Evolutionary conservation across 768 basidiomycete genomes (phyloP), one percentile per base, ranked within the genome.

Genomic region (Lactarius tabidus): DNA sequence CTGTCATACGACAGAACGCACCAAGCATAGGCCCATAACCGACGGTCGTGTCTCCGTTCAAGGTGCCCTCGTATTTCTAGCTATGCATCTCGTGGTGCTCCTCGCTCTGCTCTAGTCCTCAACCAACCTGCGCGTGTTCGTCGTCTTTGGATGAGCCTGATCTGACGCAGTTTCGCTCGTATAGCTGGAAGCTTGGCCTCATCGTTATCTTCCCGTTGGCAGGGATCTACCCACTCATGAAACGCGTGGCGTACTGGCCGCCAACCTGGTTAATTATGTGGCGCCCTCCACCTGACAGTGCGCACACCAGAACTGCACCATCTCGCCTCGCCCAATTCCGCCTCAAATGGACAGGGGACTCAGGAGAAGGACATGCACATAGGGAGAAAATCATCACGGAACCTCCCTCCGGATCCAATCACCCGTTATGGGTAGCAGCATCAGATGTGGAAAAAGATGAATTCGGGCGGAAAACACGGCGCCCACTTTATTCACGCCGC

Each of bases 231-330:
- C 74, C 74, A 3, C 45, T 74, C 31, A 71, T 74, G 72, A 74
- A 74, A 62, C 69, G 74, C 1, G 65, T 69, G 54, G 73, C 74
- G 3, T 70, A 70, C 53, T 74, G 74, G 72, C 74, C 72, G 10
- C 74, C 73, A 57, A 69, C 71, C 23, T 74, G 71, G 71, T 67
- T 74, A 26, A 72, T 73, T 74, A 62, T 10, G 65, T 55, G 45
- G 9, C 12, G 35, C 4, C 23, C 43, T 10, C 12, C 26, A 2
- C 20, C n/a, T 48, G 17, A 15, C 29, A 48, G 31, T 26, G 15
- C 9, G 17, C 23, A 41, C 33, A 29, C 38, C 23, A 57, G 65
- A 31, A 65, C 62, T 52, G 51, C 60, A 6, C 52, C 60, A 33
- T 53, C 35, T 38, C 35, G n/a, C n/a, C n/a, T n/a, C n/a, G n/a